Conservation (phyloP, 371 early-diverging fungal genomes). For the Mortierella polycephala region DNA sequence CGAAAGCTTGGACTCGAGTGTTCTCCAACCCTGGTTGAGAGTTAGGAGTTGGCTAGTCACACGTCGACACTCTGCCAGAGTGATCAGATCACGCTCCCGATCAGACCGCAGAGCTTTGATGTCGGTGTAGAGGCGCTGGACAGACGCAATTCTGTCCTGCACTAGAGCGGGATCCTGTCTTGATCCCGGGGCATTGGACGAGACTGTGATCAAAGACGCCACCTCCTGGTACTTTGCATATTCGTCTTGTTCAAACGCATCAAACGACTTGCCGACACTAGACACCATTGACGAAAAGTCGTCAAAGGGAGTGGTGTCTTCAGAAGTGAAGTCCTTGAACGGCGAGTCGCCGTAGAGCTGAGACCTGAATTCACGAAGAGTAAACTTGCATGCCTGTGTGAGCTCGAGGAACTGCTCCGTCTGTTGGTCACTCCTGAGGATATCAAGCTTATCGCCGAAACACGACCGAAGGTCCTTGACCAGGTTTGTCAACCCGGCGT, state of each 20-base stretch:
- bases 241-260: conserved; percentile 22
- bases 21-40: conserved; percentile 7
- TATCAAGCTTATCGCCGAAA: conserved; percentile 38
- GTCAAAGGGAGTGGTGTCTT: conserved; percentile 31
- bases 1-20: conserved; percentile 12
- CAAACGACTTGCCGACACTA: conserved; percentile 25
- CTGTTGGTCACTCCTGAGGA: conserved; percentile 30
- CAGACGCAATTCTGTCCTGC: conserved; percentile 26
- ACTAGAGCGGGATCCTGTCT: conserved; percentile 34
- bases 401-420: conserved; percentile 38
- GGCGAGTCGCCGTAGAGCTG: conserved; percentile 31
- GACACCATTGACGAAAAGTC: conserved; percentile 25
- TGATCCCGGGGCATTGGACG: conserved; percentile 22
- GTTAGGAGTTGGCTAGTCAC: conserved; percentile 9
- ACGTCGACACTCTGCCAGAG: conserved; percentile 40
- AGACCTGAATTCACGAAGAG: conserved; percentile 36
- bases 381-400: conserved; percentile 24
- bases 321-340: conserved; percentile 30
- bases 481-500: conserved; percentile 30
- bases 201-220: conserved; percentile 6
- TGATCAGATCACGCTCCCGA: conserved; percentile 46
- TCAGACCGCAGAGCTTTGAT: conserved; percentile 28
- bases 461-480: conserved; percentile 34
- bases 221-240: conserved; percentile 17
- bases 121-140: conserved; percentile 26